A percentile compares a stretch with the other conserved stretches of the same genome.
phyloP scores from a whole-genome alignment of 164 flowering plant genomes.

The Dillenia turbinata region DNA sequence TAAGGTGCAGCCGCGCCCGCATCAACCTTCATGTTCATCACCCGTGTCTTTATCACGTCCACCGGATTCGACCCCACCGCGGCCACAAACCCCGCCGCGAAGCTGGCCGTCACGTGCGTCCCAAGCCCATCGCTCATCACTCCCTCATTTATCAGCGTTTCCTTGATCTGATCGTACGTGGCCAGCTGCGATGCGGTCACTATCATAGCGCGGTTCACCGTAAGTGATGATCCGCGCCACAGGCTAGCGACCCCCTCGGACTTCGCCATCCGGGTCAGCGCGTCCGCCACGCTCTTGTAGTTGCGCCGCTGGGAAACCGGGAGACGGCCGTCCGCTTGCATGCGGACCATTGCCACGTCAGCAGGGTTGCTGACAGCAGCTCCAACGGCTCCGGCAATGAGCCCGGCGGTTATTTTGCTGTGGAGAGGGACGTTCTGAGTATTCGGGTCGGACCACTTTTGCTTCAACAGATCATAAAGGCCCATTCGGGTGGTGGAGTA shows the following conservation, averaged over 20 bases:
- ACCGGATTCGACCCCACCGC: conserved; percentile 81
- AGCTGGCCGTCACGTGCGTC: conserved; percentile 84
- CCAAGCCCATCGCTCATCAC: conserved; percentile 72
- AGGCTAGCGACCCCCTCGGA: conserved; percentile 65
- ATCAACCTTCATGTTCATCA: conserved; percentile 92
- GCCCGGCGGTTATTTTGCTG: conserved; percentile 61
- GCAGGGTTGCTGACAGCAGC: conserved; percentile 94
- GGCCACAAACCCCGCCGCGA: conserved; percentile 87
- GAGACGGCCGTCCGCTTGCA: conserved; percentile 94
- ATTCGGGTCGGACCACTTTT: conserved; percentile 66
- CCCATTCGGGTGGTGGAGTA: conserved; percentile 96
- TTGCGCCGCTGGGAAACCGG: conserved; percentile 69
- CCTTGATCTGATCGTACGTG: conserved; percentile 84
- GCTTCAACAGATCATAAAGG: conserved; percentile 67
- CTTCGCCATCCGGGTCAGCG: conserved; percentile 53
- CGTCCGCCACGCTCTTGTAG: conserved; percentile 74
- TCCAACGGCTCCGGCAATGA: conserved; percentile 76
- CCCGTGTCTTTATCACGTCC: conserved; percentile 86
- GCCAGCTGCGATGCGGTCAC: conserved; percentile 95
- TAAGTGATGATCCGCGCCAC: conserved; percentile 89
- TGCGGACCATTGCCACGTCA: conserved; percentile 92
- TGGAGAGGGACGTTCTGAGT: conserved; percentile 48
- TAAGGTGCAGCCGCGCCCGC: conserved; percentile 61
- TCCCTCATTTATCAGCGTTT: conserved; percentile 47
- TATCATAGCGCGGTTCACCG: conserved; percentile 89